A percentile compares a stretch with the other conserved stretches of the same genome.
Conservation (phyloP, 2,329 filamentous ascomycete genomes). For the Phoma sp. region DNA sequence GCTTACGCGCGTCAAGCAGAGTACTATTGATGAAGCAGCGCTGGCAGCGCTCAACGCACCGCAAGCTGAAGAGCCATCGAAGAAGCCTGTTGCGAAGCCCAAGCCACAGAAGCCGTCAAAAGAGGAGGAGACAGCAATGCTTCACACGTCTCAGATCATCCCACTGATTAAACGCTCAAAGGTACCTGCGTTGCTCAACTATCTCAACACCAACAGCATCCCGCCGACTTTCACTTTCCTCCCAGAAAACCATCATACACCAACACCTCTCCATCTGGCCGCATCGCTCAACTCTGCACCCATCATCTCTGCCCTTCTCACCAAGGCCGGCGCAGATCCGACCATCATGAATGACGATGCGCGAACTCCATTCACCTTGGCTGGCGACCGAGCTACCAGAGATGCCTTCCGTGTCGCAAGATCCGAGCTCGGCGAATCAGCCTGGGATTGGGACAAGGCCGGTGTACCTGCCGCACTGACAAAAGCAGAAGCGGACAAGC, state of each 20-base stretch:
- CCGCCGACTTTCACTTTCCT: slow-evolving; percentile 75
- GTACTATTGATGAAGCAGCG: slow-evolving; percentile 73
- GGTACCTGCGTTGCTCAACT: slow-evolving; percentile 82
- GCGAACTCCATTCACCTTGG: slow-evolving; percentile 85
- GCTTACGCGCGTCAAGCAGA: slow-evolving; percentile 86
- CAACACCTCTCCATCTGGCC: slow-evolving; percentile 84
- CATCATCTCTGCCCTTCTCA: slow-evolving; percentile 77
- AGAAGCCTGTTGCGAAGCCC: slow-evolving; percentile 41
- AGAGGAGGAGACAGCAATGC: slow-evolving; percentile 78
- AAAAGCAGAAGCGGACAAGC: slow-evolving; percentile 71
- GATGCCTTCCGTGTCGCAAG: slow-evolving; percentile 92
- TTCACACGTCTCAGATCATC: slow-evolving; percentile 90
- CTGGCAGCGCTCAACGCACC: slow-evolving; percentile 56
- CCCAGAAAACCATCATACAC: slow-evolving; percentile 75
- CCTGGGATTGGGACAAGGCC: slow-evolving; percentile 79
- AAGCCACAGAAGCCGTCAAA: slow-evolving; percentile 72
- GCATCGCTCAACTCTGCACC: slow-evolving; percentile 79
- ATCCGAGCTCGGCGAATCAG: slow-evolving; percentile 75
- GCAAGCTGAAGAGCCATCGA: slow-evolving; percentile 51
- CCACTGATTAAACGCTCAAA: slow-evolving; percentile 89
- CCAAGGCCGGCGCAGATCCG: slow-evolving; percentile 77
- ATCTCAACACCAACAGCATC: slow-evolving; percentile 77
- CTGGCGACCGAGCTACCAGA: slow-evolving; percentile 82
- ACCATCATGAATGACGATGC: slow-evolving; percentile 67
- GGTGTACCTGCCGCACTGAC: slow-evolving; percentile 74